Evolutionary conservation across 2,329 filamentous ascomycete species (phyloP).

Genomic region (Microcyclosporella mali): DNA sequence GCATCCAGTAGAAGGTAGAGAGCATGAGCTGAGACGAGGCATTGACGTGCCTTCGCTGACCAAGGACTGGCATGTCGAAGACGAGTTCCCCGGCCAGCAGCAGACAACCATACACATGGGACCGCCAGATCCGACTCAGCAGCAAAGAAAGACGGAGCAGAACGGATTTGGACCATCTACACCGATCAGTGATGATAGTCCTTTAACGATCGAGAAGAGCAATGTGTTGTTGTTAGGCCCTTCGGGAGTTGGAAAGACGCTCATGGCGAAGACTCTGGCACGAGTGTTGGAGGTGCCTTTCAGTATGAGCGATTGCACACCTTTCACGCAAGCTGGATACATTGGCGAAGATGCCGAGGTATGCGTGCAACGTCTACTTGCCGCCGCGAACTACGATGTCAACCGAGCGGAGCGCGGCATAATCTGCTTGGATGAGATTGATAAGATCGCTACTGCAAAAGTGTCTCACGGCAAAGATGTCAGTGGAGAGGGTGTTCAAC

Average conservation of each 20-base stretch:
- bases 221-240: constrained; percentile 88
- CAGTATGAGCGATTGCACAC: constrained; percentile 91
- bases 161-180: constrained; percentile 25
- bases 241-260: constrained; percentile 91
- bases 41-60: constrained; percentile 32
- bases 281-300: constrained; percentile 92
- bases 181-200: constrained; percentile 49
- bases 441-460: constrained; percentile 89
- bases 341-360: constrained; percentile 97
- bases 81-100: constrained; percentile 59
- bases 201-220: constrained; percentile 84
- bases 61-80: constrained; percentile 35
- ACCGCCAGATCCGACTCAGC: constrained; percentile 8
- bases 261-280: constrained; percentile 88
- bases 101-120: constrained; percentile 38
- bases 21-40: constrained; percentile 27
- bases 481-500: constrained; percentile 91
- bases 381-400: constrained; percentile 84
- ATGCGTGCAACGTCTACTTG: constrained; percentile 82
- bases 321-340: constrained; percentile 93
- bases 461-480: constrained; percentile 88
- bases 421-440: constrained; percentile 92
- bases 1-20: constrained; percentile 70
- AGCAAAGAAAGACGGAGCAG: constrained; percentile 13
- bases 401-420: constrained; percentile 83